Evolutionary conservation across 176 grass and related monocot genomes (phyloP), one percentile per base, ranked within the genome.

Genomic region (Olyra latifolia): DNA sequence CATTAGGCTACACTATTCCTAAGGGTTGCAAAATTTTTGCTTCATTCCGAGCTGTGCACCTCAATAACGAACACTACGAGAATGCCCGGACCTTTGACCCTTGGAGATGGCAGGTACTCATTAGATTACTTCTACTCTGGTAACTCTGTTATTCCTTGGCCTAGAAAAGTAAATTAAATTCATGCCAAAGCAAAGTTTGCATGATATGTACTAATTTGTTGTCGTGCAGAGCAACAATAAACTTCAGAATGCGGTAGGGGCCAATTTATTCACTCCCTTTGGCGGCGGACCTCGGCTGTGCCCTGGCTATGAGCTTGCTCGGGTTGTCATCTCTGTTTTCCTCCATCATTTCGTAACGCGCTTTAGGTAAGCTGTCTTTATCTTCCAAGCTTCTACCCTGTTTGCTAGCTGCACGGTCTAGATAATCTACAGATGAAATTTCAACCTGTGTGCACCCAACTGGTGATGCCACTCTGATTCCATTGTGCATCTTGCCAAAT

Each of bases 21-120:
- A 99, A 99, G 79, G 97, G 97, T 7, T 96, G 89, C 87, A 99
- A 96, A 46, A 87, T 96, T 60, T 99, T 99, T 79, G 88, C 89
- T 46, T 99, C 97, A 42, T 93, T 99, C 84, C 87, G 97, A 67
- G 93, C 93, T 13, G 97, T 99, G 66, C 97, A 99, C 66, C 88
- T 99, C 48, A 90, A 90, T 35, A 76, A 69, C 0, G 87, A 91
- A 52, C 87, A 96, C 72, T 99, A 91, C 8, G 89, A 99, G 69
- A 89, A 93, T 66, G 97, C 97, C 10, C 68, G 93, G 25, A 85
- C 78, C 5, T 99, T 99, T 49, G 72, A 99, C 70, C 97, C 97
- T 43, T 96, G 97, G 97, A 90, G 97, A 91, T 99, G 97, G 97
- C 83, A 90, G 87, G 90, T 90, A 80, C 12, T 54, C 0, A 5